These are phyloP conservation scores for Dioszegia aurantiaca DNA, from an alignment of 768 basidiomycete genomes.

Conservation along the genomic window DNA sequence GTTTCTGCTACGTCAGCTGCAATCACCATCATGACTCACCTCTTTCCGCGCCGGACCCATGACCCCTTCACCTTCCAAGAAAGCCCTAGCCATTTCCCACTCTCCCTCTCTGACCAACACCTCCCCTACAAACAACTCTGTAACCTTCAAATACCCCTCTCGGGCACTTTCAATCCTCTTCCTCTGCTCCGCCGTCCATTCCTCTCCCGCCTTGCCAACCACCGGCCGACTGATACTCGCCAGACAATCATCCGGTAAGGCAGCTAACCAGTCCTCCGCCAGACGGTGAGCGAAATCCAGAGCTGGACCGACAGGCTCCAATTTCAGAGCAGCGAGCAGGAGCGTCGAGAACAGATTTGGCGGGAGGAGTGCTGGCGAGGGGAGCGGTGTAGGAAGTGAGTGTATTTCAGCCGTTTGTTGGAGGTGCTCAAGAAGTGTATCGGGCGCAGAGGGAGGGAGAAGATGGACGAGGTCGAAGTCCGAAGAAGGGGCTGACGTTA, in stretches of 20 bases:
- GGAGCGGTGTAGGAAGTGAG: constrained; percentile 1
- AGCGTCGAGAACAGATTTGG: constrained; percentile 40
- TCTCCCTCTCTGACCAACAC: constrained; percentile 40
- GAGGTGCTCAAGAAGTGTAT: constrained; percentile 17
- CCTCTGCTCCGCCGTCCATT: constrained; percentile 7
- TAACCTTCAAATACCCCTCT: constrained; percentile 43
- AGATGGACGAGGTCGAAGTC: constrained; percentile 7
- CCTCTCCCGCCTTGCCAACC: too few relatives aligned
- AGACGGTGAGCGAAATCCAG: constrained; percentile 30
- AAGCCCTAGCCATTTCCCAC: constrained; percentile 45
- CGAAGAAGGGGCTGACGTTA: constrained; percentile 14
- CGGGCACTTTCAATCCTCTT: constrained; percentile 30
- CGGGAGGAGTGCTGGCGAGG: constrained; percentile 18
- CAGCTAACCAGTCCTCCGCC: constrained; percentile 34
- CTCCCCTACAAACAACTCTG: constrained; percentile 46
- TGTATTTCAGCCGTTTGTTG: constrained; percentile 10
- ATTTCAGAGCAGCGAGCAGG: constrained; percentile 37
- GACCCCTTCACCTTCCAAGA: constrained; percentile 40
- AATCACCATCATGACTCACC: constrained; percentile 33
- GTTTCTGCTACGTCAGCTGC: constrained; percentile 15
- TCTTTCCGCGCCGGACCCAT: constrained; percentile 45
- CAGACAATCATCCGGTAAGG: constrained; percentile 33
- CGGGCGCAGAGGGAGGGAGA: constrained; percentile 25
- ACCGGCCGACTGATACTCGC: constrained; percentile 10
- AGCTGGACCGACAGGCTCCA: constrained; percentile 21